Evolutionary conservation across 306 rosid genomes (phyloP).

Genomic region (Lathyrus aphaca): DNA sequence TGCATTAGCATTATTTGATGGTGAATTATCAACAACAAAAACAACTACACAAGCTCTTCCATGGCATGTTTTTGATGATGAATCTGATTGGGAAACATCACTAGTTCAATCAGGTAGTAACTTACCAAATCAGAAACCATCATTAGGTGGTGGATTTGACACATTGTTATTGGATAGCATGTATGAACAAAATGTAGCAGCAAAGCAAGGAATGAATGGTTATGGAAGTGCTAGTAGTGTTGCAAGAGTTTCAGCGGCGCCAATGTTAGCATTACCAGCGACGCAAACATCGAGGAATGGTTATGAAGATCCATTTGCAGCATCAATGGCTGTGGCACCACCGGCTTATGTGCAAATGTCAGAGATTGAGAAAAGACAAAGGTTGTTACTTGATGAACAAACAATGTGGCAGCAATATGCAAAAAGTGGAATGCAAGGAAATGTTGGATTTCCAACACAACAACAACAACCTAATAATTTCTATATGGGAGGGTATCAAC

Average conservation of each 20-base stretch:
- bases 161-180: conserved; percentile 68
- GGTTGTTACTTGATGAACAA: conserved; percentile 70
- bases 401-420: conserved; percentile 89
- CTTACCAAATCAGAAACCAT: conserved; percentile 50
- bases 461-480: conserved; percentile 46
- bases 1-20: conserved; percentile 82
- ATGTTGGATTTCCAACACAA: conserved; percentile 36
- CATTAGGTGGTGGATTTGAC: conserved; percentile 77
- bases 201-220: conserved; percentile 45
- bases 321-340: conserved; percentile 71
- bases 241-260: conserved; percentile 57
- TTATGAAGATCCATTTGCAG: conserved; percentile 74
- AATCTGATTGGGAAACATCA: conserved; percentile 75
- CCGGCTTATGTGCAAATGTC: conserved; percentile 89
- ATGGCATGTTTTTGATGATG: conserved; percentile 74
- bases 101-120: conserved; percentile 68
- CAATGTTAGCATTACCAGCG: conserved; percentile 82
- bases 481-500: conserved; percentile 63
- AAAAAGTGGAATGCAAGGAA: conserved; percentile 73
- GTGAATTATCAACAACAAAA: conserved; percentile 24
- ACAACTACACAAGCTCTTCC: conserved; percentile 40
- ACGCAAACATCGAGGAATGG: conserved; percentile 42
- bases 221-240: conserved; percentile 79
- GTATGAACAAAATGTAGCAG: conserved; percentile 57
- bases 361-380: conserved; percentile 80